Conservation (phyloP, 306 rosid species). For the Cicer judaicum region DNA sequence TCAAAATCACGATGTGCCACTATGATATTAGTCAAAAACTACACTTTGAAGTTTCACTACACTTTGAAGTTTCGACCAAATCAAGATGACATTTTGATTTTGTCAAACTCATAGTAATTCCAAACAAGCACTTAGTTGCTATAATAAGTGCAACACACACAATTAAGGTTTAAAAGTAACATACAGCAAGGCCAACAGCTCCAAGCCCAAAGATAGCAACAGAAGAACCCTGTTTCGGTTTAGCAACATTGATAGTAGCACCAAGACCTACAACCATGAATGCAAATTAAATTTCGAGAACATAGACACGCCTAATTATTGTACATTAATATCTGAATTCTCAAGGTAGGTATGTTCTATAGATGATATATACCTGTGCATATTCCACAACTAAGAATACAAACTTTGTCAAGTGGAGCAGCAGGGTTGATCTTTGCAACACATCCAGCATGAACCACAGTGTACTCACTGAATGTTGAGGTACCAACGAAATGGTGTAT, state of each 20-base stretch:
- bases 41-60: no score
- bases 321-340: neutral
- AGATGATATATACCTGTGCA: slow-evolving; percentile 64
- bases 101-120: no score
- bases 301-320: neutral
- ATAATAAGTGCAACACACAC: neutral
- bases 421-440: slow-evolving; percentile 83
- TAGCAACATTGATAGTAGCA: slow-evolving; percentile 89
- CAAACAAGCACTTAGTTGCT: neutral
- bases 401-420: slow-evolving; percentile 94
- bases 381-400: slow-evolving; percentile 88
- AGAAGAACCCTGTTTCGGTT: slow-evolving; percentile 76
- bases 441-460: slow-evolving; percentile 78
- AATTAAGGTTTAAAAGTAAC: slow-evolving; percentile 23
- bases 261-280: slow-evolving; percentile 66
- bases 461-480: slow-evolving; percentile 89
- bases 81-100: no score
- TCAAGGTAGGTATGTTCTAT: neutral
- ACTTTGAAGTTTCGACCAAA: no score
- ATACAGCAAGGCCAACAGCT: slow-evolving; percentile 93
- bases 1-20: no score
- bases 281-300: neutral
- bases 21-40: no score
- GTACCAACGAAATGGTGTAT: slow-evolving; percentile 85
- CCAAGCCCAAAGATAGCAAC: slow-evolving; percentile 91